These are phyloP conservation scores for Huntiella moniliformis DNA, from an alignment of 2,329 filamentous ascomycete species.

Conservation along the genomic window DNA sequence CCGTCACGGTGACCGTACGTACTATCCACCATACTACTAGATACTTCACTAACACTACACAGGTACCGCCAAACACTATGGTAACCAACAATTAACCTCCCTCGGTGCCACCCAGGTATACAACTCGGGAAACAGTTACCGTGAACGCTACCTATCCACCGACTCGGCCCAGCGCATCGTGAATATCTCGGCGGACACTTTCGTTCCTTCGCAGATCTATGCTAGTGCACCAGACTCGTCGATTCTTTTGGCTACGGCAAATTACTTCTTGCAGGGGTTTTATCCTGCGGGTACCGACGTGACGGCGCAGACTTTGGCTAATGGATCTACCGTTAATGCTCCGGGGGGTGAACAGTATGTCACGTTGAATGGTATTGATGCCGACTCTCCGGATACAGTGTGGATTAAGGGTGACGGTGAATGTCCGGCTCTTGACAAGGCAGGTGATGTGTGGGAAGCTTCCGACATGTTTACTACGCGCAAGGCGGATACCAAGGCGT, in stretches of 20 bases:
- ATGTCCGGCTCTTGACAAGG: conserved; percentile 17
- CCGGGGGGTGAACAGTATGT: conserved; percentile 21
- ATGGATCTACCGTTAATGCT: conserved; percentile 16
- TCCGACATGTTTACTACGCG: conserved; percentile 16
- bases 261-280: conserved; percentile 20
- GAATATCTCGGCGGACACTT: conserved; percentile 19
- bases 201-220: conserved; percentile 18
- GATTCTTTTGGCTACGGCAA: conserved; percentile 20
- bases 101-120: conserved; percentile 20
- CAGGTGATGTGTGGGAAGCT: conserved; percentile 16
- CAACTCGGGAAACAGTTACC: conserved; percentile 15
- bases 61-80: conserved; percentile 21
- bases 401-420: conserved; percentile 22
- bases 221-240: conserved; percentile 19
- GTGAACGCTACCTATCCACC: conserved; percentile 13
- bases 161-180: conserved; percentile 17
- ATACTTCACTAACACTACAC: no score
- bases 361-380: conserved; percentile 16
- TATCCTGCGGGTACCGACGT: conserved; percentile 19
- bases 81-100: conserved; percentile 18
- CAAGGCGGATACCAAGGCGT: conserved; percentile 16
- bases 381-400: conserved; percentile 19
- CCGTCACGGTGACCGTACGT: conserved; percentile 20
- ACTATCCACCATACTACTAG: no score
- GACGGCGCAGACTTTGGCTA: conserved; percentile 17